Evolutionary conservation across 148 eudicot genomes (phyloP), one percentile per base, ranked within the genome.

Genomic region (Rhododendron simsii): DNA sequence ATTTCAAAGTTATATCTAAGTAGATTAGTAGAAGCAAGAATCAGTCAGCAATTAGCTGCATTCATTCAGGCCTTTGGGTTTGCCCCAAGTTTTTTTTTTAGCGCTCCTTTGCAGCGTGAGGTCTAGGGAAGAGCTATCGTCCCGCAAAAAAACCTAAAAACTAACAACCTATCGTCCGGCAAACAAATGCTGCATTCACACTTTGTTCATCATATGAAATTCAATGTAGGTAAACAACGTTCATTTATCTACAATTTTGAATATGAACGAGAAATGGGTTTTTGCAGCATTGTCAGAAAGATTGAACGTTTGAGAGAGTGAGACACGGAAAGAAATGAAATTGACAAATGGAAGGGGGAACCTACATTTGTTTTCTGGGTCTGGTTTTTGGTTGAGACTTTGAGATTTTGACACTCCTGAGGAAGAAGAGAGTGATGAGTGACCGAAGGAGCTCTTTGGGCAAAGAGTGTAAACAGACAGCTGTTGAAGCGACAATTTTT

Each of bases 11-110:
- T 21, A 61, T 23, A 30, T 65, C 39, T 3, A 45, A 26, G 82
- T 83, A 59, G 48, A 77, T 14, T 13, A 41, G 77, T 83, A 76
- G 75, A 87, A 84, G 80, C 86, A 83, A 78, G 65, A 80, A 48
- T 26, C n/a, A 65, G 57, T 23, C 47, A 76, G 26, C 81, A 81
- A 15, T 55, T 82, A 37, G 55, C 87, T 86, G 28, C 87, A 30
- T 71, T 33, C 65, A 48, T 55, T 51, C 55, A 51, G 4, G 10
- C 55, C 16, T 51, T 51, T 10, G 55, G 55, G 55, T 51, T 51
- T 51, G 55, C 12, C 55, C 55, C 55, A 51, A 51, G 55, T 10
- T 1, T 51, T 13, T 41, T n/a, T 10, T 51, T 3, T 13, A 13
- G 55, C 4, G 55, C 15, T 51, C 55, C 55, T 51, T 13, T 13